Conservation (phyloP, 2,329 filamentous ascomycete genomes). For the Torrubiellomyces zombiae region DNA sequence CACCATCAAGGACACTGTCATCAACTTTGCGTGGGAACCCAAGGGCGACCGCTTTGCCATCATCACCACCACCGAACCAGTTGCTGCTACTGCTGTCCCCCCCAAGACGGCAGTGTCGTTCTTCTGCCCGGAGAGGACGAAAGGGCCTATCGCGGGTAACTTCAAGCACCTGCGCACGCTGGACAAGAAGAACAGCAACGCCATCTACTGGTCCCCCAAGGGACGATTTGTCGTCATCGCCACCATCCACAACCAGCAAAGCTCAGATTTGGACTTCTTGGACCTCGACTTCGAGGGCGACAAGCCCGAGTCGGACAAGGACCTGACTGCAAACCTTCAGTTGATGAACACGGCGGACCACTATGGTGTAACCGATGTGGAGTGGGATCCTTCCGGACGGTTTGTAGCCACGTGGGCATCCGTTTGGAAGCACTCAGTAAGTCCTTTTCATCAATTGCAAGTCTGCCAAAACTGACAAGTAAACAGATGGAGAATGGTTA, state of each 20-base stretch:
- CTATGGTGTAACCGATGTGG: conserved; percentile 93
- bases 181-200: conserved; percentile 99
- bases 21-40: conserved; percentile 99
- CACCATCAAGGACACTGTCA: conserved; percentile 93
- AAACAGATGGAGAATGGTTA: conserved; percentile 95
- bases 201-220: conserved; percentile 96
- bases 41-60: conserved; percentile 95
- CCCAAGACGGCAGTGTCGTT: conserved; percentile 93
- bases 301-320: conserved; percentile 83
- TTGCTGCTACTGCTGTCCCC: conserved; percentile 60
- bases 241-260: conserved; percentile 82
- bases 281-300: conserved; percentile 97
- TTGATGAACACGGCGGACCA: conserved; percentile 88
- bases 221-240: conserved; percentile 91
- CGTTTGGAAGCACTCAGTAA: conserved; percentile 88
- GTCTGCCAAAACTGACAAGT: conserved; percentile 5
- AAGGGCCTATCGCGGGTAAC: conserved; percentile 66
- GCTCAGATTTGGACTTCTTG: conserved; percentile 92
- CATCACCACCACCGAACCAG: conserved; percentile 81
- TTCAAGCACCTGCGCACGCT: conserved; percentile 92
- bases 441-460: conserved; percentile 15
- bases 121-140: conserved; percentile 91
- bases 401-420: conserved; percentile 89
- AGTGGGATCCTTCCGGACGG: conserved; percentile 93
- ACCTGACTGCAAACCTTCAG: conserved; percentile 85